Percentiles rank a stretch among this genome's conserved stretches.
phyloP scores from a whole-genome alignment of 345 rosid genomes.

The Pistacia vera region DNA sequence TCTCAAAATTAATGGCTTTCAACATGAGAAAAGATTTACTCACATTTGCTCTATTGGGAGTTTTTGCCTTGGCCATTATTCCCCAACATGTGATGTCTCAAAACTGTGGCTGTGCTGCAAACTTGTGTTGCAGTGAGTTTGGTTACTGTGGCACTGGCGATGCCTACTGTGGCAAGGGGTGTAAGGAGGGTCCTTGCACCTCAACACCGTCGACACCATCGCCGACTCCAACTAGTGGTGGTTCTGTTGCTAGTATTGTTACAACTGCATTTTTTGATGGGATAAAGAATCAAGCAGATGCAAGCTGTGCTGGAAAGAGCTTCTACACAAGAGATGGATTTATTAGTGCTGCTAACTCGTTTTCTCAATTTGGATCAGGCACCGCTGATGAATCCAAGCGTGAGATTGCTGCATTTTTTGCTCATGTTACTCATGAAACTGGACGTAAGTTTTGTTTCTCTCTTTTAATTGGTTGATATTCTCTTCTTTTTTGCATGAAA shows the following conservation, averaged over 20 bases:
- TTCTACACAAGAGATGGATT: slow-evolving; percentile 42
- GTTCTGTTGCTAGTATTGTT: slow-evolving; percentile 42
- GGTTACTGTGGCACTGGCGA: slow-evolving; percentile 45
- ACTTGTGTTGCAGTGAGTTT: slow-evolving; percentile 46
- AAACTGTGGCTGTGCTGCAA: slow-evolving; percentile 54
- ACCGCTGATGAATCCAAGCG: slow-evolving; percentile 33
- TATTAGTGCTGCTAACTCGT: slow-evolving; percentile 17
- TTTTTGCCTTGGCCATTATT: slow-evolving; percentile 5
- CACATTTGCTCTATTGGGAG: slow-evolving; percentile 1
- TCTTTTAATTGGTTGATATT: not conserved
- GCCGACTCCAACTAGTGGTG: slow-evolving; percentile 15
- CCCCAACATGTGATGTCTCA: slow-evolving; percentile 33
- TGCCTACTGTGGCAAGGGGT: slow-evolving; percentile 46
- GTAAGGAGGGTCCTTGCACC: slow-evolving; percentile 51
- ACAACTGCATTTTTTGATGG: slow-evolving; percentile 43
- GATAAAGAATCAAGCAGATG: slow-evolving; percentile 35
- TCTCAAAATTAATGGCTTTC: slow-evolving; percentile 5
- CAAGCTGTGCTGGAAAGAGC: slow-evolving; percentile 43
- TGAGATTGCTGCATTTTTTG: slow-evolving; percentile 57
- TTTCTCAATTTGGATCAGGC: slow-evolving; percentile 20
- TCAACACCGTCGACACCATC: slow-evolving; percentile 13
- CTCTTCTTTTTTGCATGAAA: not conserved
- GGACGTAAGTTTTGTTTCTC: slow-evolving; percentile 36
- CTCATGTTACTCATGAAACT: slow-evolving; percentile 54
- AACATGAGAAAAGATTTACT: not conserved